phyloP scores from a whole-genome alignment of 2,329 filamentous ascomycete species.

The Colletotrichum sp. region DNA sequence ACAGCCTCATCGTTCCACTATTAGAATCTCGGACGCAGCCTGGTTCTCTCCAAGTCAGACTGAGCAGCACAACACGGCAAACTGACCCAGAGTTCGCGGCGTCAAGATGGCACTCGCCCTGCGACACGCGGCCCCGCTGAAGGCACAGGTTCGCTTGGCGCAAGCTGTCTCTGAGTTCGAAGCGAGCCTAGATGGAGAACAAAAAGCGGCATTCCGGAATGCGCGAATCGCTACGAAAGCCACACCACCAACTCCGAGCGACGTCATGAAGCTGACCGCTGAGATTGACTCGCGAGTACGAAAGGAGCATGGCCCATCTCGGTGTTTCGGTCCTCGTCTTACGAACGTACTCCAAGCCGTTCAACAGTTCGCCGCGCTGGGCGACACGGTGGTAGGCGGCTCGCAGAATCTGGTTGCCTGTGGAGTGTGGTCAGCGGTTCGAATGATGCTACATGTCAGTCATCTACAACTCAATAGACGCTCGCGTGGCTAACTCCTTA shows the following conservation, averaged over 20 bases:
- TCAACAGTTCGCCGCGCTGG: conserved; percentile 48
- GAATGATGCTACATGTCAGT: conserved; percentile 35
- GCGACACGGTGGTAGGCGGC: conserved; percentile 37
- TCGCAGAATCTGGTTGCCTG: conserved; percentile 49
- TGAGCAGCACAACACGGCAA: no score
- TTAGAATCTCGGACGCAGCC: no score
- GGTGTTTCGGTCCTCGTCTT: conserved; percentile 44
- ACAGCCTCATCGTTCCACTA: no score
- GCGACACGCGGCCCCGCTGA: conserved; percentile 6
- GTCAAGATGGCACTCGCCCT: background rate
- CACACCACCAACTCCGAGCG: conserved; percentile 30
- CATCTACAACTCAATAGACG: no score
- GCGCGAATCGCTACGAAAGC: conserved; percentile 9
- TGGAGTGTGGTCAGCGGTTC: conserved; percentile 48
- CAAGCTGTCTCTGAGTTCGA: conserved; percentile 45
- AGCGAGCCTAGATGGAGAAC: conserved; percentile 36
- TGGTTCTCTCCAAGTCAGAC: background rate
- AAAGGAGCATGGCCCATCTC: conserved; percentile 21
- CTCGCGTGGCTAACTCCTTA: no score
- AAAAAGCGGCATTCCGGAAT: conserved; percentile 26
- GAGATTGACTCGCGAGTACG: conserved; percentile 33
- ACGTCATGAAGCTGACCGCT: conserved; percentile 45
- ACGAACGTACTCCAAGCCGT: conserved; percentile 42
- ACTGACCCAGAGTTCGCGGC: background rate
- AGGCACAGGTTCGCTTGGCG: conserved; percentile 41